Evolutionary conservation across 163 green algal species (phyloP).

Genomic region (Prototheca wickerhamii): DNA sequence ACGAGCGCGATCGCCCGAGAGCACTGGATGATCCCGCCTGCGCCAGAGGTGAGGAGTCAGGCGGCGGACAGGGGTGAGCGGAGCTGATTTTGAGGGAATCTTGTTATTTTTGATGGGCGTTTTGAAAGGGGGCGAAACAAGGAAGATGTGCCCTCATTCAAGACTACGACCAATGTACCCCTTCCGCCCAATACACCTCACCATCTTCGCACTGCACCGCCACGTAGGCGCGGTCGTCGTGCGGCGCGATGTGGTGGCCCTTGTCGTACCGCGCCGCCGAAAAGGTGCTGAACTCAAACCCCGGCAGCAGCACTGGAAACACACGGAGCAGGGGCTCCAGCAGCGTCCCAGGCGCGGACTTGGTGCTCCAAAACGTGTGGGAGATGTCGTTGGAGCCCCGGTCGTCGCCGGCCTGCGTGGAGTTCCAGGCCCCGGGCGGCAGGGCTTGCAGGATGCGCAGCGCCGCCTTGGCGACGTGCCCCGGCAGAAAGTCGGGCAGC

Average conservation of each 20-base stretch:
- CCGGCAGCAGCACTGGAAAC: slow-evolving; percentile 38
- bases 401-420: slow-evolving; percentile 27
- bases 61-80: too few relatives aligned
- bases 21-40: slow-evolving; percentile 37
- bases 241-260: slow-evolving; percentile 41
- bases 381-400: slow-evolving; percentile 42
- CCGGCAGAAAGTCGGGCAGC: slow-evolving; percentile 39
- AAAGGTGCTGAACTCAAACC: slow-evolving; percentile 27
- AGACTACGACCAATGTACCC: background rate
- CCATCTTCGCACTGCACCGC: slow-evolving; percentile 16
- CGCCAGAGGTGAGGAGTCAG: too few relatives aligned
- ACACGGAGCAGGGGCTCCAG: slow-evolving; percentile 32
- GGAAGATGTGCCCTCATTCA: background rate
- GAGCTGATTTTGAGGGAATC: too few relatives aligned
- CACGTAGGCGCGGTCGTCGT: slow-evolving; percentile 52
- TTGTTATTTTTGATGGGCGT: background rate
- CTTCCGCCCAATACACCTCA: background rate
- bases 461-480: slow-evolving; percentile 21
- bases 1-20: slow-evolving; percentile 39
- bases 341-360: slow-evolving; percentile 2
- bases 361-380: slow-evolving; percentile 24
- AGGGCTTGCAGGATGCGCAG: slow-evolving; percentile 23
- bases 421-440: slow-evolving; percentile 20
- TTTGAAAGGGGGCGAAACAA: background rate
- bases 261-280: slow-evolving; percentile 32